Base-by-base conservation (phyloP, 257 asterid species). In the Paraleonurus japonicus region DNA sequence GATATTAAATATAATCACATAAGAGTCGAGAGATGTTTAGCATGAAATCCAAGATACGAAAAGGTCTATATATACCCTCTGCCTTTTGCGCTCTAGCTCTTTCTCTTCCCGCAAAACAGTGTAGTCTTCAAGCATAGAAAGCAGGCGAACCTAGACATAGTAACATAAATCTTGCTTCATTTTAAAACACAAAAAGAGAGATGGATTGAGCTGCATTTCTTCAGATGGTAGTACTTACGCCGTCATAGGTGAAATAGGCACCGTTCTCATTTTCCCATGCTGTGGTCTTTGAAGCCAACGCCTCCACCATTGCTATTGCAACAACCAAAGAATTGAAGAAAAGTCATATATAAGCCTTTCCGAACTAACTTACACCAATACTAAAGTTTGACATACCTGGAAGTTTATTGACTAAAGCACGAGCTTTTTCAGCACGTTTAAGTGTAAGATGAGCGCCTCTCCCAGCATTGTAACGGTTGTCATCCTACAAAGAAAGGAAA, bases 371-470 rank as follows among this genome's bases (percentile, higher is more conserved):
- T 48, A 39, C 22, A 59, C 6, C 32, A 57, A 20, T 10, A 65
- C 71, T 73, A 30, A 63, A 54, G 27, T 61, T 39, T 28, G 58
- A 63, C 50, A 68, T 89, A 95, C 99, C 96, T 22, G 99, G 99
- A 80, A 95, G 93, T 75, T 95, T 95, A 79, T 70, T 88, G 72
- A 92, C 98, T 77, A 92, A 55, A 6, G 91, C 81, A 61, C 99
- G 99, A 64, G 99, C 98, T 76, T 95, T 95, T 81, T 95, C 99
- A 71, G 99, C 99, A 33, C 98, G 98, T 78, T 86, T 95, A 62
- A 95, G 78, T n/a, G 92, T 82, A 64, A 95, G 96, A 84, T 92
- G 99, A 66, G 99, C 96, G 43, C 99, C 99, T 79, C 88, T 86
- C 78, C 96, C 99, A 70, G 99, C 99, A 81, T 85, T 91, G 64